Evolutionary conservation across 768 basidiomycete species (phyloP).

Genomic region (Obba rivulosa): DNA sequence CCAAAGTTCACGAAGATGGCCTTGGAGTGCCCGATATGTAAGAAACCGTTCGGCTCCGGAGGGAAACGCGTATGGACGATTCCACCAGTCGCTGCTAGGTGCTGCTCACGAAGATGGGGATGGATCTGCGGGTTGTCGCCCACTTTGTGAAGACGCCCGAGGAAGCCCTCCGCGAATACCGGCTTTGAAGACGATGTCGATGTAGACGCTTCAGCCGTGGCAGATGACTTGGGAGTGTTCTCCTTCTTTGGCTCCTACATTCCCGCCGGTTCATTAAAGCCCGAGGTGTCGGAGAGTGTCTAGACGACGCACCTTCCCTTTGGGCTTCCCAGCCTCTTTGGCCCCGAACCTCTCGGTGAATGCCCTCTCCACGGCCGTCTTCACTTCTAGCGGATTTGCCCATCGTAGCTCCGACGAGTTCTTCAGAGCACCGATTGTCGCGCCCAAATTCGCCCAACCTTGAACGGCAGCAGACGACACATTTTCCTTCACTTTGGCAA

Average conservation of each 20-base stretch:
- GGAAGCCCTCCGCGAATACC: slow-evolving; percentile 93
- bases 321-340: slow-evolving; percentile 61
- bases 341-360: slow-evolving; percentile 68
- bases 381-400: slow-evolving; percentile 81
- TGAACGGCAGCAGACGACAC: slow-evolving; percentile 47
- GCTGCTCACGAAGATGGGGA: slow-evolving; percentile 70
- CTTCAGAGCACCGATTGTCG: slow-evolving; percentile 61
- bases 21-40: slow-evolving; percentile 96
- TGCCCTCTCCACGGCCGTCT: slow-evolving; percentile 69
- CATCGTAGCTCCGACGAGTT: slow-evolving; percentile 58
- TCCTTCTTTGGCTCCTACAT: slow-evolving; percentile 50
- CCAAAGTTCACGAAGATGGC: slow-evolving; percentile 98
- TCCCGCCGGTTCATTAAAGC: slow-evolving; percentile 30
- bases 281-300: background rate
- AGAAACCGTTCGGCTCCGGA: slow-evolving; percentile 95
- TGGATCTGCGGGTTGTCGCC: slow-evolving; percentile 90
- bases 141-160: slow-evolving; percentile 87
- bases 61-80: slow-evolving; percentile 95
- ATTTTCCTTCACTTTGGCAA: slow-evolving; percentile 49
- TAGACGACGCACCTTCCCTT: slow-evolving; percentile 57
- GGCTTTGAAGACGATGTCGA: slow-evolving; percentile 41
- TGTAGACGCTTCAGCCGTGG: slow-evolving; percentile 30
- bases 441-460: slow-evolving; percentile 75
- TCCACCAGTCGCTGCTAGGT: slow-evolving; percentile 75
- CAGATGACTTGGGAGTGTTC: slow-evolving; percentile 24